These are phyloP conservation scores for Helianthus annuus DNA, from an alignment of 129 eudicot genomes.

Conservation along the genomic window DNA sequence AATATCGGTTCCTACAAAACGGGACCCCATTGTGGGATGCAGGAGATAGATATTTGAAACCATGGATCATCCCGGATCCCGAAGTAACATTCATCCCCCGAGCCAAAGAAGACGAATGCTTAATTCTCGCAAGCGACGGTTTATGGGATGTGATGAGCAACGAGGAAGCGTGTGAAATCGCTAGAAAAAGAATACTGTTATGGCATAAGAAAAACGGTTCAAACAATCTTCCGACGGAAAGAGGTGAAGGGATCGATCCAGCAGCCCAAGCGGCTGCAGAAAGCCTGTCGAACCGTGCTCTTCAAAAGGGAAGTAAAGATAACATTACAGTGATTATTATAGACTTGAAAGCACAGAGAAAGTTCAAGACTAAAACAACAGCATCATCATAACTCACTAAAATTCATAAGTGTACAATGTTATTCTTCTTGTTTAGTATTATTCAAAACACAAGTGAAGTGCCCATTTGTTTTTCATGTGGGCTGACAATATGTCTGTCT, in stretches of 20 bases:
- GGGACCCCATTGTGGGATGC: conserved; percentile 27
- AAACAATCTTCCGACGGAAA: conserved; percentile 39
- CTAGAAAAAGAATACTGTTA: conserved; percentile 66
- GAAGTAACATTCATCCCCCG: conserved; percentile 79
- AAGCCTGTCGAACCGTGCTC: conserved; percentile 69
- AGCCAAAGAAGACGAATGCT: conserved; percentile 72
- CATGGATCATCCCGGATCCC: conserved; percentile 86
- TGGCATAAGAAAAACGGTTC: conserved; percentile 78
- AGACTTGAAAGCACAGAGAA: conserved; percentile 79
- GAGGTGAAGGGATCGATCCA: conserved; percentile 72
- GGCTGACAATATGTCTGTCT: conserved; percentile 23
- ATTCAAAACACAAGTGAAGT: conserved; percentile 22
- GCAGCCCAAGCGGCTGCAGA: conserved; percentile 90
- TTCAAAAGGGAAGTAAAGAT: conserved; percentile 86
- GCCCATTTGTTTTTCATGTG: conserved; percentile 49
- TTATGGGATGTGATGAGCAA: conserved; percentile 86
- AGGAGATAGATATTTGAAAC: conserved; percentile 83
- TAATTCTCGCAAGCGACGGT: conserved; percentile 84
- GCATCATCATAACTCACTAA: conserved; percentile 20
- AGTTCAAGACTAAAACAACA: conserved; percentile 61
- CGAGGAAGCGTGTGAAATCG: conserved; percentile 76
- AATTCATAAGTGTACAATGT: conserved; percentile 36
- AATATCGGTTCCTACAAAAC: background rate
- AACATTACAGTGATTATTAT: conserved; percentile 74
- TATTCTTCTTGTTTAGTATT: conserved; percentile 8